Base-by-base conservation (phyloP, 371 early-diverging fungal genomes). In the Mortierella sp. region DNA sequence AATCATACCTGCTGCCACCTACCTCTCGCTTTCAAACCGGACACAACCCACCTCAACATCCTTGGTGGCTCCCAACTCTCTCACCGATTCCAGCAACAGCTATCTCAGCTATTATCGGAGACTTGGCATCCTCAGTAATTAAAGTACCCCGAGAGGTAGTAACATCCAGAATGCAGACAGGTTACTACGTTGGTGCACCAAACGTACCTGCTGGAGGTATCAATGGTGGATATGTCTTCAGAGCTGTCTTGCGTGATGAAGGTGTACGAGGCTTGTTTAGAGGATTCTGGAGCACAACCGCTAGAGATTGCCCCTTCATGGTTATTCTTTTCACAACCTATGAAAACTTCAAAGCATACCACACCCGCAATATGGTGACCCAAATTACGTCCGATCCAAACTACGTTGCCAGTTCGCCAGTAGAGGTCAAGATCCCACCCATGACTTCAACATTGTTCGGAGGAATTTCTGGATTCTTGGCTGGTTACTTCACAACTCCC, bases 121-220 rank as follows among this genome's bases (percentile, higher is more conserved):
- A 95, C 84, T 74, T 92, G 10, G 93, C 92, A 5, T 93, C 93
- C 0, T 91, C 91, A 60, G 90, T 94, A 22, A 90, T 94, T 82
- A 95, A 95, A 74, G 95, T 95, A 0, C 95, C 95, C 16, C 87
- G 95, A 32, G 95, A 95, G 74, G 94, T 95, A n/a, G 84, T 95
- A 57, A 95, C 95, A 8, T 89, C 95, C 6, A 83, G 91, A 68
- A 83, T 95, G 60, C 95, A 95, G 75, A 92, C 92, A 33, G 92
- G 90, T 33, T 87, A 90, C 72, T 88, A 92, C 65, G 82, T 79
- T 72, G 59, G 73, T 19, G 48, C 70, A n/a, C 62, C 58, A 16
- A 64, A 65, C 16, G 74, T 75, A 1, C 67, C 79, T 36, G 82
- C 65, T 13, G 72, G 75, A n/a, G 80, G 65, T 9, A 62, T 85